phyloP scores from a whole-genome alignment of 768 basidiomycete genomes.

The Suillus fuscotomentosus region DNA sequence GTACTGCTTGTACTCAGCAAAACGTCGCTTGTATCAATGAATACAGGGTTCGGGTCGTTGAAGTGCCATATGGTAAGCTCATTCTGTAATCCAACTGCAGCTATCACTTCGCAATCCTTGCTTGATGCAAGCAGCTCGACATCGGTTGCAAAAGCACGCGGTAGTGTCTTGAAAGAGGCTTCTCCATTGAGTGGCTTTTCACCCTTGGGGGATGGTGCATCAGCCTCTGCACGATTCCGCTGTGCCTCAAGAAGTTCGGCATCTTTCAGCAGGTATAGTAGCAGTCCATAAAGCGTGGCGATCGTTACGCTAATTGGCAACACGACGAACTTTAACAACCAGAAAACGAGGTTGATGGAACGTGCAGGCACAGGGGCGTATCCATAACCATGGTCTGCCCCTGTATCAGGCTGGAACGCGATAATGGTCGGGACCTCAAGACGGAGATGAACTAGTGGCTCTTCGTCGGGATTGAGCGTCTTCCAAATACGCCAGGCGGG shows the following conservation, averaged over 20 bases:
- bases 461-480: constrained; percentile 66
- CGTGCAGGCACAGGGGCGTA: constrained; percentile 42
- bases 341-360: constrained; percentile 60
- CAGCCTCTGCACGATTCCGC: constrained; percentile 54
- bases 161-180: constrained; percentile 65
- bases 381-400: constrained; percentile 21
- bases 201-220: constrained; percentile 28
- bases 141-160: constrained; percentile 80
- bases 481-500: constrained; percentile 76
- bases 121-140: constrained; percentile 78
- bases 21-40: constrained; percentile 52
- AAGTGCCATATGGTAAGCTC: constrained; percentile 71
- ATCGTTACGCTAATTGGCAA: constrained; percentile 84
- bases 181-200: constrained; percentile 36
- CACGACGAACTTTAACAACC: constrained; percentile 80
- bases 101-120: constrained; percentile 59
- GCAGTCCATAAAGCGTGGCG: constrained; percentile 65
- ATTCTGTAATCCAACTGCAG: constrained; percentile 76
- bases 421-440: constrained; percentile 80
- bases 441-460: constrained; percentile 69
- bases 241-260: constrained; percentile 89
- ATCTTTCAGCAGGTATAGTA: constrained; percentile 87
- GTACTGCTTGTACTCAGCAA: constrained; percentile 50
- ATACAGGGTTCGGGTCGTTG: constrained; percentile 38
- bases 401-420: constrained; percentile 51